A percentile compares a stretch with the other conserved stretches of the same genome.
These are phyloP conservation scores for Cydonia oblonga DNA, from an alignment of 331 rosid species.

Conservation along the genomic window DNA sequence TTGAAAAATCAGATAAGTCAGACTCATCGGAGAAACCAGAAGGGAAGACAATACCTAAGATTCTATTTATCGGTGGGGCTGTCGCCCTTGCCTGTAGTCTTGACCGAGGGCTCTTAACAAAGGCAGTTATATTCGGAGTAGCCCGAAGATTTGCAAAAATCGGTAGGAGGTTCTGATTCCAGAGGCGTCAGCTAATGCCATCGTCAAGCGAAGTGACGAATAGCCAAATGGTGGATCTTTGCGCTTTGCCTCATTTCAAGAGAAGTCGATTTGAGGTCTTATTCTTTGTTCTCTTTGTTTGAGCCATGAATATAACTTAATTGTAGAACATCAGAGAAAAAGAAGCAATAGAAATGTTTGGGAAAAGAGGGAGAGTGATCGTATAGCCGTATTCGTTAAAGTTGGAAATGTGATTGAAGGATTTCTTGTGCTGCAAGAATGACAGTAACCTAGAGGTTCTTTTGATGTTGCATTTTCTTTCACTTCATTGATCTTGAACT, in stretches of 20 bases:
- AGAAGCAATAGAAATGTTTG: neutral
- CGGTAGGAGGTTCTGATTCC: slow-evolving; percentile 58
- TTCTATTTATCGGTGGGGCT: slow-evolving; percentile 74
- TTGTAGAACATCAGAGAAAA: neutral
- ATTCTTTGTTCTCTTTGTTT: slow-evolving; percentile 30
- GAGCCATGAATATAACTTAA: slow-evolving; percentile 26
- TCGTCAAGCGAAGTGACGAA: slow-evolving; percentile 18
- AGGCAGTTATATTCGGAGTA: slow-evolving; percentile 85
- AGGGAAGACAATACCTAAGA: slow-evolving; percentile 60
- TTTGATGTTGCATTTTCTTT: neutral
- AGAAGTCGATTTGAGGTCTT: slow-evolving; percentile 5
- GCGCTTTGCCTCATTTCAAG: slow-evolving; percentile 14
- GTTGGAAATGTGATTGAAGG: slow-evolving; percentile 8
- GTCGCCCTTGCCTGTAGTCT: slow-evolving; percentile 76
- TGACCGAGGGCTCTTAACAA: slow-evolving; percentile 79
- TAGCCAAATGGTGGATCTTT: slow-evolving; percentile 15
- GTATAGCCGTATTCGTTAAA: slow-evolving; percentile 18
- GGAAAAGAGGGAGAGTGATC: slow-evolving; percentile 12
- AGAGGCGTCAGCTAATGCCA: slow-evolving; percentile 13
- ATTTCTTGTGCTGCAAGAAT: slow-evolving; percentile 23
- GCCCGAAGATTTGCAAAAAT: slow-evolving; percentile 74
- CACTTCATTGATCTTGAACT: neutral
- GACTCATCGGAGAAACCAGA: slow-evolving; percentile 25
- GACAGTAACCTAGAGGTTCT: slow-evolving; percentile 11
- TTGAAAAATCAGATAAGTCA: slow-evolving; percentile 27